Conservation (phyloP, 2,329 filamentous ascomycete species). For the Pestalotiopsis sp. region DNA sequence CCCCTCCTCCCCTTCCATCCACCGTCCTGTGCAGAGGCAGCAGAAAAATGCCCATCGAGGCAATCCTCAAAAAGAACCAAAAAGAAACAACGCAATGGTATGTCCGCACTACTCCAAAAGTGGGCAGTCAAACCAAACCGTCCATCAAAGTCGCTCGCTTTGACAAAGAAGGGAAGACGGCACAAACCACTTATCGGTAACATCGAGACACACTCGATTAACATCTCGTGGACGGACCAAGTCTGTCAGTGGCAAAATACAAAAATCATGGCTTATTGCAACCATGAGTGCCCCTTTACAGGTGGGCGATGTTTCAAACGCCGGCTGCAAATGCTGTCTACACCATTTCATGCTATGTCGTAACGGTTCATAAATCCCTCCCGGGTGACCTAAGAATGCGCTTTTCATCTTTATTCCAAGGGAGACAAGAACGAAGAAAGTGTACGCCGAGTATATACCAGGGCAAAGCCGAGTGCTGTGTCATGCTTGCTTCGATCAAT, state of each 20-base stretch:
- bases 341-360: constrained; percentile 31
- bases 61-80: neutral
- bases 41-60: neutral
- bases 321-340: constrained; percentile 34
- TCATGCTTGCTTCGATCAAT: constrained; percentile 26
- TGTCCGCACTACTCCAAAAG: constrained; percentile 32
- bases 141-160: constrained; percentile 24
- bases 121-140: constrained; percentile 10
- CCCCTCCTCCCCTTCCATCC: neutral
- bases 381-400: constrained; percentile 1
- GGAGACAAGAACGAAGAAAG: constrained; percentile 14
- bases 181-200: constrained; percentile 11
- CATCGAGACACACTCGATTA: constrained; percentile 21
- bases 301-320: constrained; percentile 30
- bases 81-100: constrained; percentile 20
- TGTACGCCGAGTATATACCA: constrained; percentile 25
- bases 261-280: constrained; percentile 13
- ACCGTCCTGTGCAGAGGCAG: neutral
- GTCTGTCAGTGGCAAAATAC: constrained; percentile 17
- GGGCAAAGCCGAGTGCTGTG: neutral
- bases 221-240: constrained; percentile 19
- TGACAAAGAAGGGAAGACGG: constrained; percentile 23
- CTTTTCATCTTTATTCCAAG: constrained; percentile 20
- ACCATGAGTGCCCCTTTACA: constrained; percentile 13
- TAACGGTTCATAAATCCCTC: constrained; percentile 14